Evolutionary conservation across 768 basidiomycete species (phyloP).

Genomic region (Xerocomellus amylosporus): DNA sequence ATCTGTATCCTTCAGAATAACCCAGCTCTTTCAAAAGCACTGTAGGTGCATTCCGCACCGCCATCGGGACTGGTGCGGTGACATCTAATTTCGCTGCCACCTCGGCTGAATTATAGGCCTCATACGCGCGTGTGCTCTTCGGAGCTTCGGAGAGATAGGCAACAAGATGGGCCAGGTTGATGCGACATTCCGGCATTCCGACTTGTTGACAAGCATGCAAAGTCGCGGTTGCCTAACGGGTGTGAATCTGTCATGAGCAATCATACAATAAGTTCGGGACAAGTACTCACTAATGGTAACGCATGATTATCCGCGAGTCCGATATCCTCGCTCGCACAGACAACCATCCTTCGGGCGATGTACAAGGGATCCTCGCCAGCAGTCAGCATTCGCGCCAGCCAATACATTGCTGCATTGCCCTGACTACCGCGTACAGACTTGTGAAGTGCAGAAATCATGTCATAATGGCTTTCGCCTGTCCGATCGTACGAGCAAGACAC

Average conservation of each 20-base stretch:
- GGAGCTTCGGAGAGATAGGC: constrained; percentile 79
- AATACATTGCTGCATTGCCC: constrained; percentile 78
- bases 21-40: constrained; percentile 64
- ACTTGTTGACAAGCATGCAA: constrained; percentile 63
- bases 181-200: constrained; percentile 83
- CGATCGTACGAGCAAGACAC: constrained; percentile 71
- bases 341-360: constrained; percentile 69
- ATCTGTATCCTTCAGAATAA: constrained; percentile 62
- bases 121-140: constrained; percentile 78
- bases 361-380: constrained; percentile 82
- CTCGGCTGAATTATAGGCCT: constrained; percentile 71
- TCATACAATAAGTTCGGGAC: constrained; percentile 7
- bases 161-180: constrained; percentile 74
- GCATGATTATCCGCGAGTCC: constrained; percentile 78
- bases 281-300: constrained; percentile 57
- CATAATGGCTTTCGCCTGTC: constrained; percentile 71
- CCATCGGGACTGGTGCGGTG: constrained; percentile 62
- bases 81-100: constrained; percentile 52
- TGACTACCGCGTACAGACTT: constrained; percentile 80
- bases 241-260: background rate
- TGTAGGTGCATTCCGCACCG: constrained; percentile 78
- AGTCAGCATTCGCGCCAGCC: constrained; percentile 81
- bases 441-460: constrained; percentile 83
- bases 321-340: constrained; percentile 84
- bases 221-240: constrained; percentile 53